phyloP scores from a whole-genome alignment of 306 rosid genomes.

The Glycine latifolia region DNA sequence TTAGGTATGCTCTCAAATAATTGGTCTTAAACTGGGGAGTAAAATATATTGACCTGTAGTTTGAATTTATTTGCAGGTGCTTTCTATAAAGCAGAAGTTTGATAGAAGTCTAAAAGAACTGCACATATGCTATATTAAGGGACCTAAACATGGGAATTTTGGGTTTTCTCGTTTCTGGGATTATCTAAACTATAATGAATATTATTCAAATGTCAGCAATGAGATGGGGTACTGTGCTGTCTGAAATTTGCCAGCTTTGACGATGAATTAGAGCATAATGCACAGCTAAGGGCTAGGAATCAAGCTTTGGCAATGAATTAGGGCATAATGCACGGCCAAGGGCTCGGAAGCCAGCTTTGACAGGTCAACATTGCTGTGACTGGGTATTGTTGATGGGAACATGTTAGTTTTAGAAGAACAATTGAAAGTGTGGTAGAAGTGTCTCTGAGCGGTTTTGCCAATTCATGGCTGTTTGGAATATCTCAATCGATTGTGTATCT shows the following conservation, averaged over 20 bases:
- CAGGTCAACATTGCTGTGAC: constrained; percentile 20
- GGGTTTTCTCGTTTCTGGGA: constrained; percentile 88
- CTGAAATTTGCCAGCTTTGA: constrained; percentile 33
- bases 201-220: constrained; percentile 62
- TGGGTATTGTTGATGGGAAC: constrained; percentile 32
- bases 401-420: constrained; percentile 4
- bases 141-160: constrained; percentile 70
- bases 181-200: constrained; percentile 73
- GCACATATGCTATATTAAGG: constrained; percentile 67
- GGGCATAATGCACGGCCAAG: neutral
- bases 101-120: constrained; percentile 76
- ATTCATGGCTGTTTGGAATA: constrained; percentile 8
- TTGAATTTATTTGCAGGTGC: constrained; percentile 66
- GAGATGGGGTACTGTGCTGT: constrained; percentile 51
- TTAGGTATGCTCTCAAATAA: constrained; percentile 7
- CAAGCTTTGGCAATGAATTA: neutral
- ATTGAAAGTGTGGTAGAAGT: constrained; percentile 8
- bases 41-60: constrained; percentile 24
- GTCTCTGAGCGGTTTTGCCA: constrained; percentile 22
- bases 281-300: too few species aligned
- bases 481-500: constrained; percentile 24
- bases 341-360: too few species aligned
- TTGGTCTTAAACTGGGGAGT: neutral
- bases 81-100: constrained; percentile 70
- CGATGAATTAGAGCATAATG: too few species aligned